phyloP scores from a whole-genome alignment of 78 protist genomes.

The Dictyostelium intermedium region DNA sequence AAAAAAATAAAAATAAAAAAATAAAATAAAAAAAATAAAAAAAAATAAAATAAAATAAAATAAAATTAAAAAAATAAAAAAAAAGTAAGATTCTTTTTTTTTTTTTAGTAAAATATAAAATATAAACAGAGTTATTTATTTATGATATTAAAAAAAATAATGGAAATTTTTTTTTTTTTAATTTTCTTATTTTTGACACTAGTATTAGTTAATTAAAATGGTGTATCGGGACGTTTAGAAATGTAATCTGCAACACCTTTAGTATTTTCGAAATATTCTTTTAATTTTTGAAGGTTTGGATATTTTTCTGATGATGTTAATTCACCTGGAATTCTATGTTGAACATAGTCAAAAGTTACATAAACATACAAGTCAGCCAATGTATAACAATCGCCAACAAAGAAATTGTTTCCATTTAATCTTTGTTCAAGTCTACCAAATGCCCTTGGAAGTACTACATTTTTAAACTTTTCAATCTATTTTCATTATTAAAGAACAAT shows the following conservation, averaged over 20 bases:
- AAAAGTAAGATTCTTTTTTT: too few relatives aligned
- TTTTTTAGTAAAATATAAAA: too few relatives aligned
- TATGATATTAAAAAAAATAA: too few relatives aligned
- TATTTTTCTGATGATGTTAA: not conserved
- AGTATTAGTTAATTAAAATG: not conserved
- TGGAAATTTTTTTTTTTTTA: too few relatives aligned
- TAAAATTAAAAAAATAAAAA: too few relatives aligned
- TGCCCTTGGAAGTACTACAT: not conserved
- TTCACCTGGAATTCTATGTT: not conserved
- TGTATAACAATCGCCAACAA: not conserved
- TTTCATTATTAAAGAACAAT: too few relatives aligned
- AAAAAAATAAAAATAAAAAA: too few relatives aligned
- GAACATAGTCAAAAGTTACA: not conserved
- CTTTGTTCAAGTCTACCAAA: not conserved
- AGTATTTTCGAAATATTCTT: not conserved
- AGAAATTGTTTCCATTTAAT: not conserved
- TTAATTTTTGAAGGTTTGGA: not conserved
- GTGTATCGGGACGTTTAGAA: slow-evolving; percentile 3
- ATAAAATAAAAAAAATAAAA: too few relatives aligned
- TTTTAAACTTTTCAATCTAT: not conserved
- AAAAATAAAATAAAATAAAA: too few relatives aligned
- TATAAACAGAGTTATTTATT: too few relatives aligned
- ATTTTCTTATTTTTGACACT: not conserved
- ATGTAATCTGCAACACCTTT: slow-evolving; percentile 10
- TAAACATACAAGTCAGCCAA: not conserved